Percentiles rank a stretch among this genome's conserved stretches.
Evolutionary conservation across 2,329 filamentous ascomycete species (phyloP).

Genomic region (Sporothrix protearum): DNA sequence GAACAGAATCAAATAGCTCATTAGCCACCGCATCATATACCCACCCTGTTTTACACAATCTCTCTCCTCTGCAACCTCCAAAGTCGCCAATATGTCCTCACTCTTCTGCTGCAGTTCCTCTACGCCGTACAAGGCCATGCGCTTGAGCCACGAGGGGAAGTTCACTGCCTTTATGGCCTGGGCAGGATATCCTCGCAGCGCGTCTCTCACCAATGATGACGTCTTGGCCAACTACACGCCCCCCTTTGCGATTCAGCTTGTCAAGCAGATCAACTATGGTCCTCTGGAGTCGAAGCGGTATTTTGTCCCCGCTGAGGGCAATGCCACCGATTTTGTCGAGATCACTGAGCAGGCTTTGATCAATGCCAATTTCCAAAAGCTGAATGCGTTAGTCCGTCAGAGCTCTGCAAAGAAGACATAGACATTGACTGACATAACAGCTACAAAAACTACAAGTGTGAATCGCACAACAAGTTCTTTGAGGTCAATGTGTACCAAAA

Average conservation of each 20-base stretch:
- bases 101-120: constrained; percentile 32
- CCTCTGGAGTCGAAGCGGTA: constrained; percentile 44
- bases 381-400: constrained; percentile 40
- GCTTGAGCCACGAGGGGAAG: constrained; percentile 31
- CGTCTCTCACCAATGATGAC: neutral
- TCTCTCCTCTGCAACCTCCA: no score
- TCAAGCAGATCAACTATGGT: constrained; percentile 45
- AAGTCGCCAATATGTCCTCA: no score
- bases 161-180: constrained; percentile 34
- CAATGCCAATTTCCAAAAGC: constrained; percentile 42
- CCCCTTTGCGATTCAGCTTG: constrained; percentile 40
- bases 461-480: constrained; percentile 45
- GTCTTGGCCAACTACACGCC: constrained; percentile 16
- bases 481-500: constrained; percentile 50
- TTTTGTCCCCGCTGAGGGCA: constrained; percentile 34
- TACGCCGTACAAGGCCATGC: constrained; percentile 31
- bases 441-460: constrained; percentile 48
- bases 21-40: no score
- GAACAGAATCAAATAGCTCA: no score
- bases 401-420: neutral
- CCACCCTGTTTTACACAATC: no score
- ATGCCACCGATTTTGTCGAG: constrained; percentile 34
- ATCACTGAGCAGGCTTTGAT: constrained; percentile 40
- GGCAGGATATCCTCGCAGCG: constrained; percentile 33
- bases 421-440: constrained; percentile 30